Evolutionary conservation across 2,329 filamentous ascomycete species (phyloP).

Genomic region (Epichloe sibirici): DNA sequence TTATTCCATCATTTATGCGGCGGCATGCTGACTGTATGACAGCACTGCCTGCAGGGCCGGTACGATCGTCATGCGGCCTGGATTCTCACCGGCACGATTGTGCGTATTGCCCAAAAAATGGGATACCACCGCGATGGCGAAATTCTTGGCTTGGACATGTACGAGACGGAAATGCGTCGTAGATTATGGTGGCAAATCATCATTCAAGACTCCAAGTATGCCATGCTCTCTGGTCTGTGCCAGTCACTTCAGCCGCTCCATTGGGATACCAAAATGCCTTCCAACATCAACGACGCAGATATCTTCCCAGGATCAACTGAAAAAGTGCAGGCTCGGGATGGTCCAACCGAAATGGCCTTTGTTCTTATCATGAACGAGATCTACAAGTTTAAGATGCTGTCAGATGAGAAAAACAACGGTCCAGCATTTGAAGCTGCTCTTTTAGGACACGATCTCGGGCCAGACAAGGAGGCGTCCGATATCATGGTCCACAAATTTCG

Average conservation of each 20-base stretch:
- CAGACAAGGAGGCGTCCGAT: conserved; percentile 12
- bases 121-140: conserved; percentile 53
- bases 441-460: conserved; percentile 28
- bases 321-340: conserved; percentile 37
- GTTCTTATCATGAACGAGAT: conserved; percentile 38
- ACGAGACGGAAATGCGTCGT: conserved; percentile 56
- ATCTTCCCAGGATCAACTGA: conserved; percentile 41
- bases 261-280: conserved; percentile 44
- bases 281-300: conserved; percentile 48
- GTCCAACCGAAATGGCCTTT: conserved; percentile 50
- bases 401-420: conserved; percentile 27
- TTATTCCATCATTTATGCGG: not conserved
- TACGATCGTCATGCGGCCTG: conserved; percentile 48
- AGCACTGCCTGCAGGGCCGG: conserved; percentile 44
- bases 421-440: conserved; percentile 38
- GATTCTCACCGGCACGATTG: conserved; percentile 47
- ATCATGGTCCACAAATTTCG: conserved; percentile 23
- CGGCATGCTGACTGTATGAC: conserved; percentile 1
- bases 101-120: conserved; percentile 56
- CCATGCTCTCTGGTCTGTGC: conserved; percentile 44
- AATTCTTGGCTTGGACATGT: conserved; percentile 41
- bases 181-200: conserved; percentile 56
- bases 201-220: conserved; percentile 44
- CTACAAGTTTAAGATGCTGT: conserved; percentile 34
- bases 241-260: conserved; percentile 37